Evolutionary conservation across 2,329 filamentous ascomycete species (phyloP).

Genomic region (Trichoderma guizhouense): DNA sequence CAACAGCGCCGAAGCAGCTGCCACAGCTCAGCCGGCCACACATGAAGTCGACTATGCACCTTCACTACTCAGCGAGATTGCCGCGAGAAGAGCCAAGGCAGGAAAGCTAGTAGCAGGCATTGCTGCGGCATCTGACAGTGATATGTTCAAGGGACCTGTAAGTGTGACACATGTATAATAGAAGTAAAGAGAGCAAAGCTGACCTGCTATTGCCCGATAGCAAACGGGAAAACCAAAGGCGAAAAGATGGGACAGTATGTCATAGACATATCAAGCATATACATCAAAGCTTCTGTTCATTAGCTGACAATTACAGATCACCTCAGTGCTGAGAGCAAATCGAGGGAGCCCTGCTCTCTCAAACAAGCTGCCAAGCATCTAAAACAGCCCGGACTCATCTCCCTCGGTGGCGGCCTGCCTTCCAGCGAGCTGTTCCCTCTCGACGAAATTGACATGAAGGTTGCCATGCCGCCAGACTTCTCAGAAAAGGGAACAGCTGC

Average conservation of each 20-base stretch:
- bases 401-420: constrained; percentile 85
- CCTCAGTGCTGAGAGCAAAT: constrained; percentile 59
- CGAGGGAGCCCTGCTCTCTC: constrained; percentile 65
- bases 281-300: background rate
- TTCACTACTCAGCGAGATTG: constrained; percentile 31
- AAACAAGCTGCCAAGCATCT: constrained; percentile 80
- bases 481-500: constrained; percentile 63
- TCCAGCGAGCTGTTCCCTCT: constrained; percentile 92
- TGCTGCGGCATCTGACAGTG: constrained; percentile 73
- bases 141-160: constrained; percentile 77
- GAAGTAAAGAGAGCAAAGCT: background rate
- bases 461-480: constrained; percentile 68
- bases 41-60: constrained; percentile 25
- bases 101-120: constrained; percentile 70
- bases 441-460: constrained; percentile 69
- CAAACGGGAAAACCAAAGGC: constrained; percentile 65
- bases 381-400: constrained; percentile 80
- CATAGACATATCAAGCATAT: background rate
- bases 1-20: constrained; percentile 27
- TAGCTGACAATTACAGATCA: constrained; percentile 40
- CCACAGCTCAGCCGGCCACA: constrained; percentile 25
- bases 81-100: constrained; percentile 57
- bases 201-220: constrained; percentile 21
- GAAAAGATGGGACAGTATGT: constrained; percentile 80
- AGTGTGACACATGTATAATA: constrained; percentile 25